These are phyloP conservation scores for Groenewaldozyma tartarivorans DNA, from an alignment of 805 yeast species.

Conservation along the genomic window DNA sequence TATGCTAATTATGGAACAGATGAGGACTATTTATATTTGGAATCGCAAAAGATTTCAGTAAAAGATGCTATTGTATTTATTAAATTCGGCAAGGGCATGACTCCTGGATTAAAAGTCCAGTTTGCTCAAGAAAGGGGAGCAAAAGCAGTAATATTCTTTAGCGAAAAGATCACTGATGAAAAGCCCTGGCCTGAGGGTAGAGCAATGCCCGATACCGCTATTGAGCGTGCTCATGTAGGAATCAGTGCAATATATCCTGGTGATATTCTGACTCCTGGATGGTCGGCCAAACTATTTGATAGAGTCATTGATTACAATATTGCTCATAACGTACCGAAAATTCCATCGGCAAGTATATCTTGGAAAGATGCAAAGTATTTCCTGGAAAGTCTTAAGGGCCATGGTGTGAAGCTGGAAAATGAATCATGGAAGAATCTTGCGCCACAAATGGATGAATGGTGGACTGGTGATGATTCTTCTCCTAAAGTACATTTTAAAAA, in stretches of 20 bases:
- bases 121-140: constrained; percentile 52
- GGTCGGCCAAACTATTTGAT: constrained; percentile 39
- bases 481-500: constrained; percentile 27
- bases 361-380: constrained; percentile 54
- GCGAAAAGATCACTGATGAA: constrained; percentile 25
- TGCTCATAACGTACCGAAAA: constrained; percentile 52
- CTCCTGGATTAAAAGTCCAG: constrained; percentile 42
- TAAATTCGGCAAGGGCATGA: constrained; percentile 38
- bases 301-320: constrained; percentile 36
- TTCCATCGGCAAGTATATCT: constrained; percentile 73
- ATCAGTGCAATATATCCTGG: constrained; percentile 47
- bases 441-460: constrained; percentile 29
- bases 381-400: constrained; percentile 29
- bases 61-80: constrained; percentile 49
- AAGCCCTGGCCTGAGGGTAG: constrained; percentile 26
- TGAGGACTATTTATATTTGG: constrained; percentile 41
- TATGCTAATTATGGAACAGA: constrained; percentile 61
- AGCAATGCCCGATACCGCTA: constrained; percentile 33
- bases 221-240: constrained; percentile 36
- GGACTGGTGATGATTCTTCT: constrained; percentile 32
- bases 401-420: constrained; percentile 29
- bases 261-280: constrained; percentile 72
- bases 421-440: constrained; percentile 30
- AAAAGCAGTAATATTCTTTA: constrained; percentile 58
- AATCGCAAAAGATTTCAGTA: constrained; percentile 30